Conservation (phyloP, 2,329 filamentous ascomycete species). For the Dothistroma septosporum region DNA sequence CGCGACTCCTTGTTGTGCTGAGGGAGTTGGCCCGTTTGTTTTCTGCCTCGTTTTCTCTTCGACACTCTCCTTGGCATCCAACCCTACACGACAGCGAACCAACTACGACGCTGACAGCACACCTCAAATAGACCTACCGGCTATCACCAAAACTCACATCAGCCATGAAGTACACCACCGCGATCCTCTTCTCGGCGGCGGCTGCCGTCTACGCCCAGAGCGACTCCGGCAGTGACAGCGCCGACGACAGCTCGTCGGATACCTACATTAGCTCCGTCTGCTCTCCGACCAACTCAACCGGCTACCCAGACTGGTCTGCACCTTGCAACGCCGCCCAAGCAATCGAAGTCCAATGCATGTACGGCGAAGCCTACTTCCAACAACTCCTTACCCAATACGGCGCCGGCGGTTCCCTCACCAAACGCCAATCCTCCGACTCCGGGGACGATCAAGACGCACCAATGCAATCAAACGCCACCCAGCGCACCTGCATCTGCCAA, state of each 20-base stretch:
- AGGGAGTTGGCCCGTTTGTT: background rate
- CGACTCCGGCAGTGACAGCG: background rate
- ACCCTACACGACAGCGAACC: background rate
- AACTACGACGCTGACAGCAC: background rate
- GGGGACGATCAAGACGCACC: constrained; percentile 5
- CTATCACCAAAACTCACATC: background rate
- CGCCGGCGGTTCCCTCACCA: background rate
- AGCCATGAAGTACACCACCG: constrained; percentile 5
- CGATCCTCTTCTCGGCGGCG: background rate
- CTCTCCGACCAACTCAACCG: constrained; percentile 21
- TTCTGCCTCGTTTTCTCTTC: background rate
- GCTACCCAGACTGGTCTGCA: constrained; percentile 21
- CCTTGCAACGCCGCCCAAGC: constrained; percentile 27
- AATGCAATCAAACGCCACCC: constrained; percentile 21
- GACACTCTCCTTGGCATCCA: background rate
- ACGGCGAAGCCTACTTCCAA: constrained; percentile 15
- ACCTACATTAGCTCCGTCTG: constrained; percentile 26
- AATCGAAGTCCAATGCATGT: constrained; percentile 26
- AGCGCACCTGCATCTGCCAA: constrained; percentile 29
- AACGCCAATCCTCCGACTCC: background rate
- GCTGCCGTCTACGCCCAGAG: background rate
- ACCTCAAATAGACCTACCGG: background rate
- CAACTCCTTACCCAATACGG: background rate
- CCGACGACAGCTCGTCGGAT: constrained; percentile 5
- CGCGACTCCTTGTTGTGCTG: background rate